Evolutionary conservation across 2,329 filamentous ascomycete species (phyloP).

Genomic region (Lachnellula hyalina): DNA sequence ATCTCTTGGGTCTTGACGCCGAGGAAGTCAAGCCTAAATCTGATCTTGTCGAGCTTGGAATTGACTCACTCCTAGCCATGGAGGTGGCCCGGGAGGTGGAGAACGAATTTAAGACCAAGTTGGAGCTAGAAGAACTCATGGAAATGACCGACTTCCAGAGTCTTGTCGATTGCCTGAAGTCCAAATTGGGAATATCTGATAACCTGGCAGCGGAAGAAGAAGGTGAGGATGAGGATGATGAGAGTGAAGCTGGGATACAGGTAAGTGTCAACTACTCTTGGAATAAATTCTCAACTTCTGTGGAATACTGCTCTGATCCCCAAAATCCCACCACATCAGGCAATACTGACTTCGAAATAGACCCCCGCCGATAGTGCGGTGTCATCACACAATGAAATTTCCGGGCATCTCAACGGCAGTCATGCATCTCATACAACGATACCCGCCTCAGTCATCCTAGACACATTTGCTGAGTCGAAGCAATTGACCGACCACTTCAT

Average conservation of each 20-base stretch:
- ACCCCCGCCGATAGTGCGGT: neutral
- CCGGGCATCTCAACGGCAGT: neutral
- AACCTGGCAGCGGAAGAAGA: neutral
- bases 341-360: too few species aligned
- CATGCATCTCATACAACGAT: neutral
- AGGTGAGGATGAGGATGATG: neutral
- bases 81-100: slow-evolving; percentile 42
- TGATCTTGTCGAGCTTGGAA: slow-evolving; percentile 39
- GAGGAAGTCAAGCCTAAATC: slow-evolving; percentile 34
- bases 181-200: neutral
- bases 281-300: too few species aligned
- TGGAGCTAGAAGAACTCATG: slow-evolving; percentile 28
- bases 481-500: slow-evolving; percentile 14
- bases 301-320: too few species aligned
- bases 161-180: slow-evolving; percentile 27
- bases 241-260: neutral
- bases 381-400: neutral
- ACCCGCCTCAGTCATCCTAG: neutral
- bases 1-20: slow-evolving; percentile 33
- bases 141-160: slow-evolving; percentile 29
- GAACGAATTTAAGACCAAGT: slow-evolving; percentile 31
- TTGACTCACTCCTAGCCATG: slow-evolving; percentile 46
- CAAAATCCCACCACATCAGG: too few species aligned
- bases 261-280: too few species aligned
- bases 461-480: slow-evolving; percentile 13